Evolutionary conservation across 2,329 filamentous ascomycete species (phyloP).

Genomic region (Colletotrichum echinochloae): DNA sequence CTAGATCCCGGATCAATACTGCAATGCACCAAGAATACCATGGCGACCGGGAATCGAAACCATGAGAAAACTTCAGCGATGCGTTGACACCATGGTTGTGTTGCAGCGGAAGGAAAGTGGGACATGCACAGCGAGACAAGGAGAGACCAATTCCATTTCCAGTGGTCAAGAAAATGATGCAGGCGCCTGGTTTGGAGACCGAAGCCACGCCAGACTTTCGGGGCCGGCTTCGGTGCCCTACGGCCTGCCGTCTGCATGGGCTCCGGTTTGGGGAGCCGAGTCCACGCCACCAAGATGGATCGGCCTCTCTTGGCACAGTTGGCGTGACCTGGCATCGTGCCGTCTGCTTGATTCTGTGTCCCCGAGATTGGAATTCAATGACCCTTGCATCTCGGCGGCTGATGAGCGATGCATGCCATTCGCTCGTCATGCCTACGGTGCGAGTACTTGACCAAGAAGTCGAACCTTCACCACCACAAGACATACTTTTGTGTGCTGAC

Average conservation of each 20-base stretch:
- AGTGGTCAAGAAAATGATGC: background rate
- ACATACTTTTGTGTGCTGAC: background rate
- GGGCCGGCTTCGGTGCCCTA: background rate
- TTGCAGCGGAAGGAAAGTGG: background rate
- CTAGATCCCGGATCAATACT: background rate
- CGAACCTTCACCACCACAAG: background rate
- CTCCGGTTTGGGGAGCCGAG: background rate
- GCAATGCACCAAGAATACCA: background rate
- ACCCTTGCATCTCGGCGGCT: background rate
- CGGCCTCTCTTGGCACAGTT: background rate
- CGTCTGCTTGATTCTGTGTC: background rate
- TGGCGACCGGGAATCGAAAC: slow-evolving; percentile 7
- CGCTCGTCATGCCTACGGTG: background rate
- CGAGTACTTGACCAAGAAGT: too few relatives aligned
- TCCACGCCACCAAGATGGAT: background rate
- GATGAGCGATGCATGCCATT: background rate
- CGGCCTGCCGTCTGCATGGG: background rate
- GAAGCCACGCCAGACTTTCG: background rate
- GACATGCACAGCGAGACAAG: background rate
- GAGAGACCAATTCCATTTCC: background rate
- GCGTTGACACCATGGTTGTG: background rate
- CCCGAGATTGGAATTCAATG: background rate
- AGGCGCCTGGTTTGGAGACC: background rate
- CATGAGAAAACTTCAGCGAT: background rate
- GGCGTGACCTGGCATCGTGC: slow-evolving; percentile 12